Percentiles rank a stretch among this genome's conserved stretches.
Conservation (phyloP, 2,329 filamentous ascomycete genomes). For the Podosphaera fusca region DNA sequence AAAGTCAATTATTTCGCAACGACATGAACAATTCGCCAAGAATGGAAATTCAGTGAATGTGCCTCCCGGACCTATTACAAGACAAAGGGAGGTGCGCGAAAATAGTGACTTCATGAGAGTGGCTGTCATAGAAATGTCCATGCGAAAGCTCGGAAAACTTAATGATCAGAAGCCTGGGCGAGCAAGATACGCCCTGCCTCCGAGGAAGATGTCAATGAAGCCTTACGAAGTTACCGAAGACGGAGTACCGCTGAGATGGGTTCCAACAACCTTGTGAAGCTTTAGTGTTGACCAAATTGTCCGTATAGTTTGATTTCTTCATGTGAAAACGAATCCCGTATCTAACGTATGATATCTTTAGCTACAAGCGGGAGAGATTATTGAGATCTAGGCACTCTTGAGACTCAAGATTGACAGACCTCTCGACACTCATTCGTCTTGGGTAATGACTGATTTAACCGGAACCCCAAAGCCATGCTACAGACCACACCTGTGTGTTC, state of each 20-base stretch:
- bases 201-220: conserved; percentile 30
- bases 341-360: too few species aligned
- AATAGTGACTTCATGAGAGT: conserved; percentile 49
- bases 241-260: conserved; percentile 37
- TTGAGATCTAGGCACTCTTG: too few species aligned
- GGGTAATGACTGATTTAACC: too few species aligned
- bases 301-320: too few species aligned
- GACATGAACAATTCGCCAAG: conserved; percentile 17
- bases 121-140: conserved; percentile 49
- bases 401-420: too few species aligned
- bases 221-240: conserved; percentile 32
- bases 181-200: conserved; percentile 44
- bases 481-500: too few species aligned
- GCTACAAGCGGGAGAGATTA: too few species aligned
- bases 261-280: conserved; percentile 16
- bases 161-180: conserved; percentile 42
- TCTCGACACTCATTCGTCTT: too few species aligned
- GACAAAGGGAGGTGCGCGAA: conserved; percentile 37
- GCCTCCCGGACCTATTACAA: not conserved
- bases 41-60: conserved; percentile 13
- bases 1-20: conserved; percentile 3
- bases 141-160: conserved; percentile 42
- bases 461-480: too few species aligned
- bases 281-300: not conserved
- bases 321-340: too few species aligned